Base-by-base conservation (phyloP, 2,329 filamentous ascomycete species). In the Aspergillus calidoustus region DNA sequence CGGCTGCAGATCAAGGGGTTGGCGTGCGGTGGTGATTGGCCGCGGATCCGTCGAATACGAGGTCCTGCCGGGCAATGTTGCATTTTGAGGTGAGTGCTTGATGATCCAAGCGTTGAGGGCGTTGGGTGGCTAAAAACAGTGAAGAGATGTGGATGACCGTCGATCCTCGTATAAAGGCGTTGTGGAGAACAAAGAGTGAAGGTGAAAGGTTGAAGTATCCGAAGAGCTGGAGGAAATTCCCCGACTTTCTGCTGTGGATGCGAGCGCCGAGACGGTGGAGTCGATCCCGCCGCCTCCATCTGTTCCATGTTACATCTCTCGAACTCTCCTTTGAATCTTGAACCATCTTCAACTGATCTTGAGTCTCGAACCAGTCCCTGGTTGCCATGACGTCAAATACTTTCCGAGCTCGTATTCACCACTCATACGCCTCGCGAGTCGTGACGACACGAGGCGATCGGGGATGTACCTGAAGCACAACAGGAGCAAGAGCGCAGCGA, bases 31-130 rank as follows among this genome's bases (percentile, higher is more conserved):
- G 38, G 25, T 52, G 55, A 52, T 58, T 58, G 55, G 55, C 15
- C 9, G 55, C 43, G 9, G 17, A 22, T 17, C 22, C 13, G 17
- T 11, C 46, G 49, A 58, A 58, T 58, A 58, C 55, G 55, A 56
- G 54, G 54, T 13, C 30, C 43, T 43, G 54, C 44, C 25, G 44
- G 48, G 48, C 48, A 47, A 23, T 30, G 46, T 48, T 56, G 54
- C 54, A 49, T 25, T 56, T 47, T 38, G 13, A 22, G 28, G 23
- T 6, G 23, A 22, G 44, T 50, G 44, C 54, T 43, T 23, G 28
- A 34, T 34, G 19, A 49, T 23, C 54, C 44, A 49, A 38, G 54
- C 44, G 30, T 38, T 54, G 51, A 31, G 19, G 8, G 28, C 17
- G 2, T 50, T 25, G 48, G 48, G 47, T 23, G 47, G 47, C 47